These are phyloP conservation scores for Blastocladiella emersonii DNA, from an alignment of 371 early-diverging fungal species.

Conservation along the genomic window DNA sequence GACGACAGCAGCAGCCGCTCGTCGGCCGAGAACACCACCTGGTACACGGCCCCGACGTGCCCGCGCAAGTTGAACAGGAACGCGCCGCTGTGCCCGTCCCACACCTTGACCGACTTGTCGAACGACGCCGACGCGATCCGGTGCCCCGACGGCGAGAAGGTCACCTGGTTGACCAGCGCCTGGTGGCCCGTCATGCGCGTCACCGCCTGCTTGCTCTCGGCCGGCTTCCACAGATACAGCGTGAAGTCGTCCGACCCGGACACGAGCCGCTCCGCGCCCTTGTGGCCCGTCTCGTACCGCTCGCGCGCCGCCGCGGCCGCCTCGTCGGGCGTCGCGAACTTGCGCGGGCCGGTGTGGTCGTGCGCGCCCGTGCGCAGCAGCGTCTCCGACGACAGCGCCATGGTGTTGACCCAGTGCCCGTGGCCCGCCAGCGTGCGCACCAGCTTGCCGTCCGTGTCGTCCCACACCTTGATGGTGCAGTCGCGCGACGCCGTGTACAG, in stretches of 20 bases:
- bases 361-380: constrained; percentile 77
- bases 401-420: constrained; percentile 88
- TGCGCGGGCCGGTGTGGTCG: constrained; percentile 49
- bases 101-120: constrained; percentile 94
- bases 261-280: constrained; percentile 65
- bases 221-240: constrained; percentile 87
- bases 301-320: constrained; percentile 46
- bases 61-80: constrained; percentile 83
- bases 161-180: constrained; percentile 76
- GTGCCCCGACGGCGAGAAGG: constrained; percentile 86
- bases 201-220: constrained; percentile 64
- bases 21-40: constrained; percentile 85
- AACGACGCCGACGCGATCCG: constrained; percentile 90
- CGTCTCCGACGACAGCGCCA: constrained; percentile 82
- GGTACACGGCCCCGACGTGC: constrained; percentile 89
- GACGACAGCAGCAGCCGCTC: constrained; percentile 75
- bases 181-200: constrained; percentile 48
- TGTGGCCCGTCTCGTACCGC: constrained; percentile 54
- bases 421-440: constrained; percentile 78
- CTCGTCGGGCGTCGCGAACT: constrained; percentile 26
- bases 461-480: constrained; percentile 89
- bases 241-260: constrained; percentile 95
- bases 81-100: constrained; percentile 79
- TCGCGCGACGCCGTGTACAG: constrained; percentile 85
- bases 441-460: constrained; percentile 61